Percentiles rank a stretch among this genome's conserved stretches.
phyloP scores from a whole-genome alignment of 306 rosid species.

The Cucumis cinereus region DNA sequence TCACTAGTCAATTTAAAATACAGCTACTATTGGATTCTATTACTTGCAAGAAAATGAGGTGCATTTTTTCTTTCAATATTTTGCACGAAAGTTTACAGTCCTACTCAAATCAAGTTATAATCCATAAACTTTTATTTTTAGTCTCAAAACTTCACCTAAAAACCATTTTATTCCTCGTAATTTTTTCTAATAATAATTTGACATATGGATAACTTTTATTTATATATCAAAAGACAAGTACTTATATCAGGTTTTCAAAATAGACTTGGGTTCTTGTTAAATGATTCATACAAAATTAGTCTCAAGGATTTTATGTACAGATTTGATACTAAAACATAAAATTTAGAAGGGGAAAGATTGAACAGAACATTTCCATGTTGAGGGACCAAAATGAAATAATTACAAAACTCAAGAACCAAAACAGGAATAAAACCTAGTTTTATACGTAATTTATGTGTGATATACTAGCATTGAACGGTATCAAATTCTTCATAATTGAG shows the following conservation, averaged over 20 bases:
- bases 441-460: not conserved
- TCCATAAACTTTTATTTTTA: not conserved
- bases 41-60: not conserved
- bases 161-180: not conserved
- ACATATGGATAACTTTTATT: not conserved
- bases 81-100: not conserved
- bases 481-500: not conserved
- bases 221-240: not conserved
- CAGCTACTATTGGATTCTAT: not conserved
- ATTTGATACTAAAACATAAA: not conserved
- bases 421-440: not conserved
- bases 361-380: not conserved
- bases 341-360: not conserved
- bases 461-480: not conserved
- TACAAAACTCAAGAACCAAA: not conserved
- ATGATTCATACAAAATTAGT: not conserved
- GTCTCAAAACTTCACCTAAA: not conserved
- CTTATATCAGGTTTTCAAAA: not conserved
- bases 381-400: not conserved
- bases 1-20: not conserved
- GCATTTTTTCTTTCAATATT: not conserved
- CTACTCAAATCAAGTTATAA: not conserved
- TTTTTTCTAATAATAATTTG: not conserved
- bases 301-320: not conserved
- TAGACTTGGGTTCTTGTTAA: not conserved